Evolutionary conservation across 2,329 filamentous ascomycete species (phyloP), one percentile per base, ranked within the genome.

Genomic region (Trichophyton verrucosum): DNA sequence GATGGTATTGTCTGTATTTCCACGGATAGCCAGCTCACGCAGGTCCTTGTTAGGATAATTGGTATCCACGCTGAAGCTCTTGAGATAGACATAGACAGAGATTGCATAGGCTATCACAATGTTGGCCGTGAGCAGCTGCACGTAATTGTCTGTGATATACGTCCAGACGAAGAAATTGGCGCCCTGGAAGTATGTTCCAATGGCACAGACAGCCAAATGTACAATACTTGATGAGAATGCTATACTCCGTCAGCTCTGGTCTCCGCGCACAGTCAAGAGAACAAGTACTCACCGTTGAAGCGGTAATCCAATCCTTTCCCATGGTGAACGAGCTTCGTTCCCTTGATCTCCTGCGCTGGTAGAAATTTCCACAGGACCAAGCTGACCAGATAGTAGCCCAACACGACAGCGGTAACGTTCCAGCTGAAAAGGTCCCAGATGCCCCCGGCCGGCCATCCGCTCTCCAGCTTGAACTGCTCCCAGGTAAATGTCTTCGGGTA

Each of bases 111-210:
- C 80, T 66, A 96, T 86, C 58, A 95, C 68, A 63, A 95, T 83
- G 72, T 91, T 95, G 64, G 87, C 84, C 0, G 90, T 94, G 36
- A 95, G 79, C 59, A 99, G 81, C 72, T 92, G 89, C 58, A 94
- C 70, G 71, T 92, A 95, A 77, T 97, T 92, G 71, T 95, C 86
- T 77, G 88, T 86, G 70, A 97, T 90, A 75, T 91, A 97, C 27
- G 86, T 89, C 92, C 92, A 99, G 58, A 96, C 82, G 7, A 84
- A 81, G 68, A 95, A 96, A 20, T 92, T 81, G 58, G 89, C 84
- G 61, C 92, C 92, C 67, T 92, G 83, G 2, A 85, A 75, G 44
- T 85, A 74, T 2, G 91, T 96, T 57, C 91, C 91, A 7, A 86
- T 86, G 38, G 84, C 84, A 59, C 86, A 82, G 4, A 86, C 78